phyloP scores from a whole-genome alignment of 2,329 filamentous ascomycete species.

The Chaetomiaceae sp. region DNA sequence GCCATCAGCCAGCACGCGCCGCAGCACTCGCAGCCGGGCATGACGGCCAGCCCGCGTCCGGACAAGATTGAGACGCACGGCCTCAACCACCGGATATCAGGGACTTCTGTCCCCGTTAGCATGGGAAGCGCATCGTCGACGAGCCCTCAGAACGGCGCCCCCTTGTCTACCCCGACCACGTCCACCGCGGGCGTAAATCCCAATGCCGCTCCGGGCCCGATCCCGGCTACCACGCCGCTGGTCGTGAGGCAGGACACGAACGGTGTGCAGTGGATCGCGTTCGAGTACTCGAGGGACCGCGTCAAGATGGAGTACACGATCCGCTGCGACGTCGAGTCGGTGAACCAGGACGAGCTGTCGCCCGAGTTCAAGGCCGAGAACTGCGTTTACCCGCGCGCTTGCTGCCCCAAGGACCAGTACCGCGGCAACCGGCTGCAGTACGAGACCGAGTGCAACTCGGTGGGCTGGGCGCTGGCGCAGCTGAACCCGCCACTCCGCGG shows the following conservation, averaged over 20 bases:
- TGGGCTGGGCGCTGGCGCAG: conserved; percentile 98
- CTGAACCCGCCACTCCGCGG: conserved; percentile 86
- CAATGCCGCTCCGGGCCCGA: conserved; percentile 90
- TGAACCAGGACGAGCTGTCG: conserved; percentile 80
- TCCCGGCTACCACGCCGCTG: conserved; percentile 90
- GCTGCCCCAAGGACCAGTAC: conserved; percentile 93
- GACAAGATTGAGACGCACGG: conserved; percentile 59
- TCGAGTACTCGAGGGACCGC: conserved; percentile 93
- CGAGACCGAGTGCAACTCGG: conserved; percentile 97
- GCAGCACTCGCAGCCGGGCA: conserved; percentile 51
- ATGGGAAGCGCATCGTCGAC: conserved; percentile 35
- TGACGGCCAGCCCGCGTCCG: conserved; percentile 58
- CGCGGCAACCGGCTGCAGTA: conserved; percentile 92
- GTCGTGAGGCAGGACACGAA: conserved; percentile 94
- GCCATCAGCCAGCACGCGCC: conserved; percentile 56
- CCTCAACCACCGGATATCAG: conserved; percentile 57
- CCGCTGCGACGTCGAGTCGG: conserved; percentile 93
- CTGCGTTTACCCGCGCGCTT: conserved; percentile 94
- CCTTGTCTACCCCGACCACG: conserved; percentile 42
- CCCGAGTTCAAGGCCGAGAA: conserved; percentile 96
- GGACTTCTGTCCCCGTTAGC: conserved; percentile 48
- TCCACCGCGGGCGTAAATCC: conserved; percentile 64
- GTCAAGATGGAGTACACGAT: conserved; percentile 99
- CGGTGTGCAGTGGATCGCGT: conserved; percentile 97
- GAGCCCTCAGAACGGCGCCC: conserved; percentile 39